Evolutionary conservation across 2,329 filamentous ascomycete genomes (phyloP).

Genomic region (Penicillium nordicum): DNA sequence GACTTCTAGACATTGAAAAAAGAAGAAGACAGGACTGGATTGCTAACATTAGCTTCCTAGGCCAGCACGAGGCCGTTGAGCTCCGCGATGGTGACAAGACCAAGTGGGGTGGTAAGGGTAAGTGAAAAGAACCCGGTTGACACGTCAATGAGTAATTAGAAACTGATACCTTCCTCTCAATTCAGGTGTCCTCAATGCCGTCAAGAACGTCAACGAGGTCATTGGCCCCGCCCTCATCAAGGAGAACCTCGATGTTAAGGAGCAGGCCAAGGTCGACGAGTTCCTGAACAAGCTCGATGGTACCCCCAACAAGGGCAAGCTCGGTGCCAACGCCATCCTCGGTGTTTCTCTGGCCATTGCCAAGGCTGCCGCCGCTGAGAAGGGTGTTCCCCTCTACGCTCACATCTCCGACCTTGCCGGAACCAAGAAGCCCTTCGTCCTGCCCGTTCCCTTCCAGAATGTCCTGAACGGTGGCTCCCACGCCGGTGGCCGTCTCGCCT

Average conservation of each 20-base stretch:
- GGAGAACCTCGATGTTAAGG: slow-evolving; percentile 78
- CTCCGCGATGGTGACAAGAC: slow-evolving; percentile 85
- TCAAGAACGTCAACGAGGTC: slow-evolving; percentile 77
- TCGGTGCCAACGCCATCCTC: slow-evolving; percentile 85
- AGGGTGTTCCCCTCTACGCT: slow-evolving; percentile 81
- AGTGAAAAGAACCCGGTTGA: slow-evolving; percentile 17
- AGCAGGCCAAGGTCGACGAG: slow-evolving; percentile 77
- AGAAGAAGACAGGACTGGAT: background rate
- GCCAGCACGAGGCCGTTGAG: slow-evolving; percentile 86
- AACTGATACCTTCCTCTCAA: background rate
- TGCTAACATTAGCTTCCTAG: slow-evolving; percentile 45
- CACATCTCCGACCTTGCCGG: slow-evolving; percentile 84
- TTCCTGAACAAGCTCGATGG: slow-evolving; percentile 85
- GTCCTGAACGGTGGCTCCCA: slow-evolving; percentile 93
- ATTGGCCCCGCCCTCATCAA: slow-evolving; percentile 80
- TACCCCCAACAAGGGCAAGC: slow-evolving; percentile 79
- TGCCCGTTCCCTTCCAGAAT: slow-evolving; percentile 91
- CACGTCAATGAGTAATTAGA: background rate
- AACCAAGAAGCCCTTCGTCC: slow-evolving; percentile 87
- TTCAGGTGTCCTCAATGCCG: slow-evolving; percentile 69
- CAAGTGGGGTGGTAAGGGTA: slow-evolving; percentile 82
- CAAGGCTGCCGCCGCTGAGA: slow-evolving; percentile 86
- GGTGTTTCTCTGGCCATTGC: slow-evolving; percentile 80
- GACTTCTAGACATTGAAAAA: background rate
- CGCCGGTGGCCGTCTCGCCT: slow-evolving; percentile 90